phyloP scores from a whole-genome alignment of 345 rosid species.

The Eucalyptus pauciflora region DNA sequence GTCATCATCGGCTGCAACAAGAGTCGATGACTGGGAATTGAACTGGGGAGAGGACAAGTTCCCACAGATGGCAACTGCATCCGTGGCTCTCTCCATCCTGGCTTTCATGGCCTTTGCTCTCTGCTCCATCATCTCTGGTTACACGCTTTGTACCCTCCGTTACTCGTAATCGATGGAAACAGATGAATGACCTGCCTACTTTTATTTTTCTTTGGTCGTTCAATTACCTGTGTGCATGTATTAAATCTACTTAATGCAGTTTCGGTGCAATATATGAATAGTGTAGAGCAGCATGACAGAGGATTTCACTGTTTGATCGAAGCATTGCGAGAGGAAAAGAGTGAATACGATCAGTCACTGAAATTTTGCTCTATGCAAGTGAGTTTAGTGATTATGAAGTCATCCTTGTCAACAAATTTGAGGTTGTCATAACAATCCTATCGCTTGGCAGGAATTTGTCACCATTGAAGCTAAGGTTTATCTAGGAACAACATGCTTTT shows the following conservation, averaged over 20 bases:
- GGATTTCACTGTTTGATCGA: neutral
- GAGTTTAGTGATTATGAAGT: neutral
- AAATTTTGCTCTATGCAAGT: neutral
- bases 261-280: neutral
- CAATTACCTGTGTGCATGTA: neutral
- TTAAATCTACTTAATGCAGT: neutral
- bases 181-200: neutral
- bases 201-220: neutral
- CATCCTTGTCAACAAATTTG: neutral
- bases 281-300: neutral
- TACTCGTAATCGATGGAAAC: neutral
- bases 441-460: neutral
- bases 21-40: slow-evolving; percentile 77
- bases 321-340: neutral
- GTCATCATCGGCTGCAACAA: slow-evolving; percentile 69
- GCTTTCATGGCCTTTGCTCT: slow-evolving; percentile 63
- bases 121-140: slow-evolving; percentile 65
- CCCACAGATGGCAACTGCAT: slow-evolving; percentile 69
- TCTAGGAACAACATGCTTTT: neutral
- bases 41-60: slow-evolving; percentile 83
- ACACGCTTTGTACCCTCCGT: slow-evolving; percentile 37
- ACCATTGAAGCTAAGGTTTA: neutral
- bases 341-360: neutral
- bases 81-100: slow-evolving; percentile 50
- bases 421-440: neutral